Percentiles rank a stretch among this genome's conserved stretches.
These are phyloP conservation scores for Dillenia turbinata DNA, from an alignment of 164 flowering plant genomes.

Conservation along the genomic window DNA sequence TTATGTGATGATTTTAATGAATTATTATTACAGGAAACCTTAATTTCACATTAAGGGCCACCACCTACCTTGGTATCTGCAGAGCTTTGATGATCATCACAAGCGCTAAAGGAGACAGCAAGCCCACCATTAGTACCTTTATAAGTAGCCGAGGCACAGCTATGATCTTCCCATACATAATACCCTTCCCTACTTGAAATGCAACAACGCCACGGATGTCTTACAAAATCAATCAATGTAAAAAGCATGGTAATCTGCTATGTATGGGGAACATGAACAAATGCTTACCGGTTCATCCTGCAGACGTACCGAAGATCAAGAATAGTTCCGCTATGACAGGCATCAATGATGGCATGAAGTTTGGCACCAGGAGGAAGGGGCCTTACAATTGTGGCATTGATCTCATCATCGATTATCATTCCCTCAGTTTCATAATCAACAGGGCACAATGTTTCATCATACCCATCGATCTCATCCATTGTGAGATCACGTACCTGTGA, in stretches of 20 bases:
- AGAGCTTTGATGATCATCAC: slow-evolving; percentile 60
- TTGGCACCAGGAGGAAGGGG: slow-evolving; percentile 63
- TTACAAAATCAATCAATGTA: no score
- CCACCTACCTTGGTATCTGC: slow-evolving; percentile 41
- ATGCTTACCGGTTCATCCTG: slow-evolving; percentile 40
- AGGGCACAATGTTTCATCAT: slow-evolving; percentile 73
- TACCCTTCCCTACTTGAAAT: slow-evolving; percentile 34
- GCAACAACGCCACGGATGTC: not conserved
- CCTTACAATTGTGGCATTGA: slow-evolving; percentile 63
- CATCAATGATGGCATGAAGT: slow-evolving; percentile 79
- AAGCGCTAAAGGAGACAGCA: slow-evolving; percentile 58
- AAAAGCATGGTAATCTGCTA: no score
- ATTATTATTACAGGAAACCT: no score
- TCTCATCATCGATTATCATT: slow-evolving; percentile 68
- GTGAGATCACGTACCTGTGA: slow-evolving; percentile 29
- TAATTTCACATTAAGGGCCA: not conserved
- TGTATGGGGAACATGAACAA: no score
- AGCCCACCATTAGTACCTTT: slow-evolving; percentile 67
- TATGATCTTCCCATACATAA: slow-evolving; percentile 56
- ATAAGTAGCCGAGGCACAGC: slow-evolving; percentile 18
- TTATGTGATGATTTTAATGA: no score
- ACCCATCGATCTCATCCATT: slow-evolving; percentile 73
- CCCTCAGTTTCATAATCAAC: slow-evolving; percentile 60
- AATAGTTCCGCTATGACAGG: slow-evolving; percentile 72
- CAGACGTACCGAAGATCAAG: slow-evolving; percentile 68